A percentile compares a stretch with the other conserved stretches of the same genome.
phyloP scores from a whole-genome alignment of 108 stramenopile species.

The Fragilaria crotonensis region DNA sequence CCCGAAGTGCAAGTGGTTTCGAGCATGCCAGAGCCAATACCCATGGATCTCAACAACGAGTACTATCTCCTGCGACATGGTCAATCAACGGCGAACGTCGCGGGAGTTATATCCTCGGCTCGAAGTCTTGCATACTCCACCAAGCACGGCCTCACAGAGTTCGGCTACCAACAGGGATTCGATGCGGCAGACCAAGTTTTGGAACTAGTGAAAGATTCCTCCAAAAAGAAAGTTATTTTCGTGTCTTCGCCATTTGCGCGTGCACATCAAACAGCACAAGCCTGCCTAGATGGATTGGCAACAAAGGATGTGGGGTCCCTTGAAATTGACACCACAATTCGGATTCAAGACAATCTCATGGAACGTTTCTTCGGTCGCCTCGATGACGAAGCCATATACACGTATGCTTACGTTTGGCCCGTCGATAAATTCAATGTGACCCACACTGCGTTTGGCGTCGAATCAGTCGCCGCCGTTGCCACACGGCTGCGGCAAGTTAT shows the following conservation, averaged over 20 bases:
- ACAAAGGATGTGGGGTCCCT: slow-evolving; percentile 6
- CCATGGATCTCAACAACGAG: slow-evolving; percentile 38
- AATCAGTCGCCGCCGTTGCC: slow-evolving; percentile 77
- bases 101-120: slow-evolving; percentile 64
- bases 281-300: slow-evolving; percentile 39
- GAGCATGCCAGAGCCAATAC: slow-evolving; percentile 54
- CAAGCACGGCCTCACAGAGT: slow-evolving; percentile 62
- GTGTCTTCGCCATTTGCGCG: slow-evolving; percentile 77
- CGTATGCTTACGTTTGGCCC: slow-evolving; percentile 74
- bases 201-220: slow-evolving; percentile 16
- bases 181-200: slow-evolving; percentile 44
- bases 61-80: slow-evolving; percentile 79
- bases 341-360: slow-evolving; percentile 58
- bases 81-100: slow-evolving; percentile 73
- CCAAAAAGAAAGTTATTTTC: slow-evolving; percentile 38
- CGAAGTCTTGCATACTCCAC: slow-evolving; percentile 49
- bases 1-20: slow-evolving; percentile 3
- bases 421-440: slow-evolving; percentile 60
- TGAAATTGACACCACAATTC: slow-evolving; percentile 31
- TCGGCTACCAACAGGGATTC: slow-evolving; percentile 64
- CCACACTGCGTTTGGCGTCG: slow-evolving; percentile 73
- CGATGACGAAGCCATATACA: slow-evolving; percentile 57
- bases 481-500: slow-evolving; percentile 53
- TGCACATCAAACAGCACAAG: slow-evolving; percentile 62
- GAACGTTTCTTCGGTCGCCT: slow-evolving; percentile 77